Conservation (phyloP, 148 eudicot genomes). For the Nepenthes mirabilis region DNA sequence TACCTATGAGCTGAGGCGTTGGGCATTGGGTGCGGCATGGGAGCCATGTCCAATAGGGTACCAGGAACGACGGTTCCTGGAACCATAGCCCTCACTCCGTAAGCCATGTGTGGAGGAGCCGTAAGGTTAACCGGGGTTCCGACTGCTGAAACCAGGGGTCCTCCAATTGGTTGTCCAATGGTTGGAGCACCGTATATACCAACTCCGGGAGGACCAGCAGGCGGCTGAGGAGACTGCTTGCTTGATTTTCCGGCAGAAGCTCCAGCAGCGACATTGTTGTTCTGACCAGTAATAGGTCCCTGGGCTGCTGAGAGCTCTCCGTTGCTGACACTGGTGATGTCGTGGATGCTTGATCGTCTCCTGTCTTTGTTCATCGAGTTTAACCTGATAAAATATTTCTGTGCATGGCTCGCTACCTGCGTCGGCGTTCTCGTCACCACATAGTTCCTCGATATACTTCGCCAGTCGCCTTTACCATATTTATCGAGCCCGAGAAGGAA, state of each 20-base stretch:
- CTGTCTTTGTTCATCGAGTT: slow-evolving; percentile 59
- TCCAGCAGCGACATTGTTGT: slow-evolving; percentile 17
- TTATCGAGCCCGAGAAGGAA: slow-evolving; percentile 55
- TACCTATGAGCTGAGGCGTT: slow-evolving; percentile 47
- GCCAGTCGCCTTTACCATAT: slow-evolving; percentile 58
- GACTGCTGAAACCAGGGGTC: slow-evolving; percentile 38
- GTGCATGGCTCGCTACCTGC: slow-evolving; percentile 54
- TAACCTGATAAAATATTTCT: slow-evolving; percentile 41
- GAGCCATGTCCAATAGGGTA: slow-evolving; percentile 45
- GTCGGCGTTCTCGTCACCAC: slow-evolving; percentile 67
- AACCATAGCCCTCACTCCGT: slow-evolving; percentile 35
- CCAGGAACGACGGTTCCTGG: slow-evolving; percentile 46
- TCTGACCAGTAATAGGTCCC: slow-evolving; percentile 51
- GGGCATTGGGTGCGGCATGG: slow-evolving; percentile 41
- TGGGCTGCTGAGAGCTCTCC: slow-evolving; percentile 26
- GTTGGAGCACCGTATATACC: slow-evolving; percentile 41
- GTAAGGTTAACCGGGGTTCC: slow-evolving; percentile 25
- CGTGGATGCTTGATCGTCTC: slow-evolving; percentile 53
- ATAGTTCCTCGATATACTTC: slow-evolving; percentile 59
- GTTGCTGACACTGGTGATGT: slow-evolving; percentile 36
- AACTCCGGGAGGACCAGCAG: slow-evolving; percentile 17
- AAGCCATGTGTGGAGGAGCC: slow-evolving; percentile 24
- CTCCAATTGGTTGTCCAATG: slow-evolving; percentile 58
- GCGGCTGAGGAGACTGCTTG: slow-evolving; percentile 29
- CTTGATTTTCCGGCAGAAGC: slow-evolving; percentile 22